phyloP scores from a whole-genome alignment of 768 basidiomycete genomes.

The Pleurotus sapidus region DNA sequence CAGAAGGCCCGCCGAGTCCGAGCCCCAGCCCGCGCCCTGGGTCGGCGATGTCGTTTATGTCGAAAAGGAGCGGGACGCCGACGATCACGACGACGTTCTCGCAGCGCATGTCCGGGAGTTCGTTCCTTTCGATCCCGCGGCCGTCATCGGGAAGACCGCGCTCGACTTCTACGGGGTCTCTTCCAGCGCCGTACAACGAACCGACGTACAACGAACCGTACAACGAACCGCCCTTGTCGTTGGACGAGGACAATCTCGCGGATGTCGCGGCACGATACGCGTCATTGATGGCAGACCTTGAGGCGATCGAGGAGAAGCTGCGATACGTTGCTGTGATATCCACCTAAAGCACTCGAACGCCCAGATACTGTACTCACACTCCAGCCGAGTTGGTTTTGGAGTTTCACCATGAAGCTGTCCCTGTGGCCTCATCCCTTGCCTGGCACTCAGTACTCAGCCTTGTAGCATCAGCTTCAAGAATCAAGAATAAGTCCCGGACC shows the following conservation, averaged over 20 bases:
- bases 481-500: too few species aligned
- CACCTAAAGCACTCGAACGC: not conserved
- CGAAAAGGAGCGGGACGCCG: conserved; percentile 61
- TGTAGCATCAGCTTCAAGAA: too few species aligned
- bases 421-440: too few species aligned
- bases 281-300: conserved; percentile 41
- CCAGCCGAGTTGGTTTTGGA: too few species aligned
- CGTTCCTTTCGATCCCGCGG: not conserved
- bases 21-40: conserved; percentile 78
- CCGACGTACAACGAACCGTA: too few species aligned
- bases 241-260: conserved; percentile 20
- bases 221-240: conserved; percentile 17
- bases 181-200: conserved; percentile 9
- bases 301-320: conserved; percentile 38
- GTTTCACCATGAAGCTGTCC: too few species aligned
- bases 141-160: conserved; percentile 16
- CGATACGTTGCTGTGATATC: conserved; percentile 4
- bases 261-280: conserved; percentile 40
- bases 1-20: conserved; percentile 68
- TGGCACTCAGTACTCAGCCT: too few species aligned
- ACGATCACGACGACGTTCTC: conserved; percentile 40
- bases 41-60: conserved; percentile 70
- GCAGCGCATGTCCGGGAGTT: conserved; percentile 18
- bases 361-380: too few species aligned
- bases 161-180: not conserved